Base-by-base conservation (phyloP, 2,329 filamentous ascomycete genomes). In the Amylocarpus encephaloides region DNA sequence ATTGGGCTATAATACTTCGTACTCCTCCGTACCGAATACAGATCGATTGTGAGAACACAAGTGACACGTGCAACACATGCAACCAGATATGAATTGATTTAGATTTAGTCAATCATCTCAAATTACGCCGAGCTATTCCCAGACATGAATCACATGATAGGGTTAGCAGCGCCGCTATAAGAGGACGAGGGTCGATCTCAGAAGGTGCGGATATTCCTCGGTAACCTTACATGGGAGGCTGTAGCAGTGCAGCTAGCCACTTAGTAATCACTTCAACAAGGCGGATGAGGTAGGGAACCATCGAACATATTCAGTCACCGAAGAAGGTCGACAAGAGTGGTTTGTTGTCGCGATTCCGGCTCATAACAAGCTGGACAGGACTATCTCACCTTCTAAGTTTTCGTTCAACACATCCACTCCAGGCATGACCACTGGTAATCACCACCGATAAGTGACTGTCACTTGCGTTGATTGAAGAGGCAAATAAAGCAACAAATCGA, bases 391-490 rank as follows among this genome's bases (percentile, higher is more conserved):
- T 16, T 36, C 12, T 34, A 16, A 22, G 9, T 26, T 42, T 22
- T 42, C 19, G 10, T 19, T 9, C 22, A 19, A 16, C 34, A 36
- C 12, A 10, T 5, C 12, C 3, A 36, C 10, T 16, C 19, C 33
- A 43, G 57, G 57, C 47, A 63, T 63, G 62, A 52, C 40, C 59
- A 50, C 49, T 51, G 38, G 36, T 51, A 7, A 13, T 32, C 16
- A 30, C 18, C 6, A 16, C 13, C 34, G 46, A 54, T 61, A 60
- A 54, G 46, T 43, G 30, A 39, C 16, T 39, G 43, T 48, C 34
- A 34, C 33, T 53, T 30, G 39, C 55, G 36, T 48, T 48, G 47
- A 41, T 41, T 54, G 46, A 57, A 52, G 36, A 56, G 32, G 30
- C 40, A 30, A 36, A 32, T 16, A 35, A 35, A 26, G 22, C 22